Base-by-base conservation (phyloP, 2,329 filamentous ascomycete species). In the Myriosclerotinia curreyana region DNA sequence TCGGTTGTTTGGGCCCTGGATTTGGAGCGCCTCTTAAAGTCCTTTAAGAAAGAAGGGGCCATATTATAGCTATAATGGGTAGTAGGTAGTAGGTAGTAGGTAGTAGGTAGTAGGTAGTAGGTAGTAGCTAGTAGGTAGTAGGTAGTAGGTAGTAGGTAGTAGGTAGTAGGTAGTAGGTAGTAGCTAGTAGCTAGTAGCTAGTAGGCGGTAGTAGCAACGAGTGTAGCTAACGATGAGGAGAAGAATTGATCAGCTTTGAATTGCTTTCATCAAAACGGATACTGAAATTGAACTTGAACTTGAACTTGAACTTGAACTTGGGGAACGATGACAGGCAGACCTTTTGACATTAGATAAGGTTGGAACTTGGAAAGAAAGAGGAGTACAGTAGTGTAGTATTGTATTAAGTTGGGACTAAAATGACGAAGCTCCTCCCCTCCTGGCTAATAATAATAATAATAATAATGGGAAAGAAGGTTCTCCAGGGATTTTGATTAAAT, bases 1-100 rank as follows among this genome's bases (percentile, higher is more conserved):
- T 88, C 85, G 55, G 82, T 85, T 49, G 86, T 85, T 66, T 80
- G 87, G 77, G 92, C 88, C 79, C 87, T 92, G 66, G 87, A 84
- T 75, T 82, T 88, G 64, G 90, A 95, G 71, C 88, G 87, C 71
- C 91, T 86, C 71, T 91, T 89, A 64, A 96, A 78, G 73, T 89
- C 86, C 76, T 86, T 91, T 72, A 95, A 82, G 74, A 96, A 91
- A 51, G 87, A 78, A 42, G 84, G 82, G 64, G 83, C 79, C 84
- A 86, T 86, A 22, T 14, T 68, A 40, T 52, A 64, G 51, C 46
- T 48, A n/a, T n/a, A n/a, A n/a, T n/a, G n/a, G n/a, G n/a, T n/a
- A 50, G 46, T 6, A 6, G 20, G 40, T 5, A 1, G n/a, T n/a
- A n/a, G n/a, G n/a, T n/a, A n/a, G n/a, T n/a, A n/a, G n/a, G n/a